Evolutionary conservation across 2,329 filamentous ascomycete genomes (phyloP).

Genomic region (Fusarium brachygibbosum): DNA sequence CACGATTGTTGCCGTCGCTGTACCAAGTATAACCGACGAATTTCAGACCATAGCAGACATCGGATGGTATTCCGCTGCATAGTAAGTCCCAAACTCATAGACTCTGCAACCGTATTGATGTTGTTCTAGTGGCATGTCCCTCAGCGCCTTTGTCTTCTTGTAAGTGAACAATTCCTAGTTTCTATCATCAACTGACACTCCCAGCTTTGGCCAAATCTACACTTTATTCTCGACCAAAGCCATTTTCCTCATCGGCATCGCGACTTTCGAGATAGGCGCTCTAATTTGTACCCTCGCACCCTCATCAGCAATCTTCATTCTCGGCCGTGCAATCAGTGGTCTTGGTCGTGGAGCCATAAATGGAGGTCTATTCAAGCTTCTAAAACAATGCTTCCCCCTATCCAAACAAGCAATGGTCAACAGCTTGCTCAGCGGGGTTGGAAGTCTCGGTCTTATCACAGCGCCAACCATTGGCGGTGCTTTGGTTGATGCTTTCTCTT

Average conservation of each 20-base stretch:
- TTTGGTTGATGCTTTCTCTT: conserved; percentile 38
- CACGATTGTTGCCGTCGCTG: conserved; percentile 42
- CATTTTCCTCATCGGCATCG: conserved; percentile 48
- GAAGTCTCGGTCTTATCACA: conserved; percentile 40
- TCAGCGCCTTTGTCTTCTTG: conserved; percentile 2
- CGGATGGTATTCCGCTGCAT: conserved; percentile 48
- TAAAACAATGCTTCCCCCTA: conserved; percentile 44
- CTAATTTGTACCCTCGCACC: conserved; percentile 55
- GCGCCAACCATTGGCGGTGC: conserved; percentile 42
- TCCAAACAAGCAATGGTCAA: conserved; percentile 38
- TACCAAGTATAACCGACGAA: conserved; percentile 45
- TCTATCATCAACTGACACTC: neutral
- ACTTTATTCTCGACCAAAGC: conserved; percentile 50
- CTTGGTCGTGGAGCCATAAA: conserved; percentile 50
- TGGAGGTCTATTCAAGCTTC: conserved; percentile 44
- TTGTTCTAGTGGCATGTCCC: neutral
- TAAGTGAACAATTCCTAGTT: neutral
- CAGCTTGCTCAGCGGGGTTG: conserved; percentile 38
- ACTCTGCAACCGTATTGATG: neutral
- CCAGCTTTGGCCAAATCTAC: conserved; percentile 51
- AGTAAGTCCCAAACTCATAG: conserved; percentile 5
- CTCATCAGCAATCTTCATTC: conserved; percentile 53
- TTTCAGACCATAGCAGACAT: conserved; percentile 47
- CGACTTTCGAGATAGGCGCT: conserved; percentile 52
- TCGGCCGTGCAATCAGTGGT: conserved; percentile 56